Conservation (phyloP, 2,329 filamentous ascomycete species). For the Diaporthe aspalathi region DNA sequence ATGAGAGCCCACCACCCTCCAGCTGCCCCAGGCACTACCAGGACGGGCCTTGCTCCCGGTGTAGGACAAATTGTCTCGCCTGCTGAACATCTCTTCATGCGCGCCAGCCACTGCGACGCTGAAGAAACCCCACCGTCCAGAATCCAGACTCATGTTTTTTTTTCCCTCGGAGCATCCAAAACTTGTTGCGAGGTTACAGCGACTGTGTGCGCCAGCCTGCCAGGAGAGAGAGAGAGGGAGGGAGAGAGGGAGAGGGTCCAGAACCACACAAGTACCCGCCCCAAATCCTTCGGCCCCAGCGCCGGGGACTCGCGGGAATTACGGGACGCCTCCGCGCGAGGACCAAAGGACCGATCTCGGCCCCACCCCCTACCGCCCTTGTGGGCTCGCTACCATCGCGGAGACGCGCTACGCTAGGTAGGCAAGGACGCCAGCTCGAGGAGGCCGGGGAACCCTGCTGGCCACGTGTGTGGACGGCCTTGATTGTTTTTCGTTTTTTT, state of each 20-base stretch:
- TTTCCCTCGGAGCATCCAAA: not conserved
- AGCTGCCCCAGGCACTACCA: not conserved
- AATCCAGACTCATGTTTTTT: not conserved
- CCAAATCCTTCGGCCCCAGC: not conserved
- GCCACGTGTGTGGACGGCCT: conserved; percentile 24
- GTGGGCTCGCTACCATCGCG: too few relatives aligned
- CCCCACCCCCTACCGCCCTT: too few relatives aligned
- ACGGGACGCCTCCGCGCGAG: conserved; percentile 1
- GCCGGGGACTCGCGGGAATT: not conserved
- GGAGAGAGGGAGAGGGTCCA: not conserved
- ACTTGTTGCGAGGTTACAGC: conserved; percentile 13
- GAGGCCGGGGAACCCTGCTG: conserved; percentile 9
- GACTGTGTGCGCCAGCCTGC: not conserved
- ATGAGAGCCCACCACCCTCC: not conserved
- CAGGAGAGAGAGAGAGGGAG: not conserved
- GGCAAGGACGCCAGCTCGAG: too few relatives aligned
- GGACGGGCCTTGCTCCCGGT: not conserved
- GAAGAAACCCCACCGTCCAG: not conserved
- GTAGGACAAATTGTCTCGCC: conserved; percentile 24
- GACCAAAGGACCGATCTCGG: not conserved
- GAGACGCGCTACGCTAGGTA: not conserved
- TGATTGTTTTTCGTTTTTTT: too few relatives aligned
- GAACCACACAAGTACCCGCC: not conserved
- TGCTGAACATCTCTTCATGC: conserved; percentile 14
- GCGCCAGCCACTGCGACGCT: not conserved